These are phyloP conservation scores for Lipomyces sp. DNA, from an alignment of 805 yeast genomes.

Conservation along the genomic window DNA sequence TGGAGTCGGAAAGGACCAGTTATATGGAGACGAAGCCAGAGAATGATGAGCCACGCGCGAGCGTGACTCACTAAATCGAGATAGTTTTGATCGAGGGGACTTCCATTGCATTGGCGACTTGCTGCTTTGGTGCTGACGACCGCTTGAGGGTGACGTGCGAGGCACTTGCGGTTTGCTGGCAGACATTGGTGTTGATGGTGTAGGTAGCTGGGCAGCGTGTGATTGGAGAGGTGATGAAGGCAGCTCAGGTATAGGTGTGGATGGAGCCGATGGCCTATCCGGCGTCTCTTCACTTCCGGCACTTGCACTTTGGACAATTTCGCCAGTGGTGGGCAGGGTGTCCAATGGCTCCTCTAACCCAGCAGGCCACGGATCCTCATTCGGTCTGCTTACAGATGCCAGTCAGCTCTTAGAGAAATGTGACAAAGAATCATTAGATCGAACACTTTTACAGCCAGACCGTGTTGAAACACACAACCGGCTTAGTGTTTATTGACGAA, in stretches of 20 bases:
- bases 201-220: neutral
- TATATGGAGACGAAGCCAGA: constrained; percentile 20
- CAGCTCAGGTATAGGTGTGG: neutral
- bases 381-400: neutral
- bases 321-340: neutral
- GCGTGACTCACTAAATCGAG: constrained; percentile 8
- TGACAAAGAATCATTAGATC: neutral
- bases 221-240: constrained; percentile 4
- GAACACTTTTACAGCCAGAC: neutral
- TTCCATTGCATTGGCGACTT: constrained; percentile 7
- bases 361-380: neutral
- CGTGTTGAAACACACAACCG: neutral
- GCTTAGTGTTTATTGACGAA: neutral
- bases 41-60: constrained; percentile 1
- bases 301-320: neutral
- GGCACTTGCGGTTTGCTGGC: neutral
- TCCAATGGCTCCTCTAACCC: neutral
- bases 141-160: neutral
- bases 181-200: constrained; percentile 12
- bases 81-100: constrained; percentile 21
- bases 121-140: neutral
- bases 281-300: neutral
- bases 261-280: neutral
- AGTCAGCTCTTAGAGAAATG: neutral
- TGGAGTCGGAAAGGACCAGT: constrained; percentile 27